phyloP scores from a whole-genome alignment of 345 rosid species.

The Citropsis articulata region DNA sequence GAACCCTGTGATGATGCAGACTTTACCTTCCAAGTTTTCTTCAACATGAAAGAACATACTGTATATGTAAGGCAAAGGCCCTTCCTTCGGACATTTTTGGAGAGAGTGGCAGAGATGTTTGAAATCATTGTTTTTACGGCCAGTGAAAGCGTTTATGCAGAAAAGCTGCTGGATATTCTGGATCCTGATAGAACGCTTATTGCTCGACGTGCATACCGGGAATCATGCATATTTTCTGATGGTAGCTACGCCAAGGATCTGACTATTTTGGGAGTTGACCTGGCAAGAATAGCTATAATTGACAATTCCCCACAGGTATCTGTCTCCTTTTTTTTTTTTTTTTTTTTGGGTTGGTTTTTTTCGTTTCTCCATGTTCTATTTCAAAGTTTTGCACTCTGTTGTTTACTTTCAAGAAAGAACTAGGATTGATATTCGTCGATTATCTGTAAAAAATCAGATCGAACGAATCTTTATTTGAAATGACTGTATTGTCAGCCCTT shows the following conservation, averaged over 20 bases:
- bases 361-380: slow-evolving; percentile 1
- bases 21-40: slow-evolving; percentile 76
- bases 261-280: slow-evolving; percentile 88
- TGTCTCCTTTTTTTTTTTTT: slow-evolving; percentile 5
- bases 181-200: slow-evolving; percentile 72
- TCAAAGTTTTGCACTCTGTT: background rate
- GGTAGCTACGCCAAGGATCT: slow-evolving; percentile 90
- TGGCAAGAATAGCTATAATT: slow-evolving; percentile 86
- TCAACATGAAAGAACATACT: slow-evolving; percentile 80
- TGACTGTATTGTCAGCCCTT: background rate
- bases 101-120: slow-evolving; percentile 85
- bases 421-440: background rate
- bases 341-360: background rate
- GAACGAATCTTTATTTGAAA: background rate
- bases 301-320: slow-evolving; percentile 96
- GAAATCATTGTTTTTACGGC: slow-evolving; percentile 82
- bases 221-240: slow-evolving; percentile 77
- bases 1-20: slow-evolving; percentile 72
- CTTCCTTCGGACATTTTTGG: slow-evolving; percentile 68
- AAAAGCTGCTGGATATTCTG: slow-evolving; percentile 72
- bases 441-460: background rate
- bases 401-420: background rate
- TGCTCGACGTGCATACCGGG: slow-evolving; percentile 70
- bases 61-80: slow-evolving; percentile 90
- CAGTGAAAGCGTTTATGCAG: slow-evolving; percentile 85